Percentiles rank a stretch among this genome's conserved stretches.
Conservation (phyloP, 352 stramenopile genomes). For the Pythium pectinolyticum region DNA sequence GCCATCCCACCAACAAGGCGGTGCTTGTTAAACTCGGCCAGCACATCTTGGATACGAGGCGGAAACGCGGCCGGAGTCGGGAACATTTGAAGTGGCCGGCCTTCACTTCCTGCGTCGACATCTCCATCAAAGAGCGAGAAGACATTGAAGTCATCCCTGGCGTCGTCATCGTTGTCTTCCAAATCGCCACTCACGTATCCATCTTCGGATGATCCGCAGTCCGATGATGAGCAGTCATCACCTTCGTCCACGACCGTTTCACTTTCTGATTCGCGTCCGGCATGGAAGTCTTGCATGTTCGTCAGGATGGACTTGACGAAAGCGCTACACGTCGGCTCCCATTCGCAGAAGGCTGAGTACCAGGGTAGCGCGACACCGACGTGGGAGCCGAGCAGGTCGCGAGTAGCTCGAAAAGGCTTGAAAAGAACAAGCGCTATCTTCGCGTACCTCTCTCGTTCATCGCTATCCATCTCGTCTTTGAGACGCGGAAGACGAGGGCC, state of each 20-base stretch:
- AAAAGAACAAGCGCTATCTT: conserved; percentile 19
- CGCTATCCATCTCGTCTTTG: not conserved
- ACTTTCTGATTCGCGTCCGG: not conserved
- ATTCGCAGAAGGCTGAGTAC: conserved; percentile 4
- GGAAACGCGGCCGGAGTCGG: not conserved
- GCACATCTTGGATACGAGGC: not conserved
- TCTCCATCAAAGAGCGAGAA: not conserved
- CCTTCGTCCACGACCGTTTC: not conserved
- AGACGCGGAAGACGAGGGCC: not conserved
- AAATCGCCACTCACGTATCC: conserved; percentile 11
- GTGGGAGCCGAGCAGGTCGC: conserved; percentile 2
- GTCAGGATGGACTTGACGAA: conserved; percentile 11
- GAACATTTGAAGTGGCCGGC: not conserved
- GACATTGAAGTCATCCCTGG: not conserved
- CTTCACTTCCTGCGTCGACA: not conserved
- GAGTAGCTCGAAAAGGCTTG: conserved; percentile 5
- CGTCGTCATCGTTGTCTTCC: not conserved
- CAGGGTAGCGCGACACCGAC: conserved; percentile 7
- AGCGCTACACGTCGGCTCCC: not conserved
- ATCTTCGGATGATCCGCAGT: not conserved
- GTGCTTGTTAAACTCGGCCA: not conserved
- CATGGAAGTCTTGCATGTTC: conserved; percentile 22
- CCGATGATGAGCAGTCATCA: not conserved
- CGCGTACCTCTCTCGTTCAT: conserved; percentile 5
- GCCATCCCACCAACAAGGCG: not conserved